Conservation (phyloP, 352 stramenopile species). For the Elongisporangium undulatum region DNA sequence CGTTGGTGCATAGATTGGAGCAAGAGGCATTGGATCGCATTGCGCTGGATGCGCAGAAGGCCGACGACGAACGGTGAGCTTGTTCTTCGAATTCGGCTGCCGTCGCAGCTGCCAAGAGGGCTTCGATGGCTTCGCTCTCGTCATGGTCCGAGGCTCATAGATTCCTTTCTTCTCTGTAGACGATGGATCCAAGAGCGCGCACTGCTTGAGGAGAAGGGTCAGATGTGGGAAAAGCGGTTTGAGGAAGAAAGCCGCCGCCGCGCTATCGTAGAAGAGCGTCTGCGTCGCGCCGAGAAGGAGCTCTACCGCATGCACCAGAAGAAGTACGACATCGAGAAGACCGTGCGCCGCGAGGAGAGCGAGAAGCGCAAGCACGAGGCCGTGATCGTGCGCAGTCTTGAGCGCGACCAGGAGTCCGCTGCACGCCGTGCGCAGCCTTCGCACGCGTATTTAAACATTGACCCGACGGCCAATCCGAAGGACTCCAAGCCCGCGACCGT, state of each 20-base stretch:
- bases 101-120: conserved; percentile 2
- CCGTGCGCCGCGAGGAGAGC: conserved; percentile 76
- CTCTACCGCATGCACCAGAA: conserved; percentile 89
- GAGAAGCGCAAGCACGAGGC: conserved; percentile 85
- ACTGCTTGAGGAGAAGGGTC: conserved; percentile 52
- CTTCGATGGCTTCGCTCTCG: not conserved
- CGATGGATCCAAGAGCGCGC: conserved; percentile 66
- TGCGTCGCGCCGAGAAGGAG: conserved; percentile 81
- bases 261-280: conserved; percentile 68
- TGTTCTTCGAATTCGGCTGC: conserved; percentile 1
- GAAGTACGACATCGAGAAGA: conserved; percentile 87
- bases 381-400: conserved; percentile 75
- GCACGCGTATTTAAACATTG: conserved; percentile 40
- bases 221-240: conserved; percentile 67
- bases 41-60: conserved; percentile 74
- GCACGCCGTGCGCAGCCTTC: conserved; percentile 24
- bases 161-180: conserved; percentile 18
- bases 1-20: conserved; percentile 30
- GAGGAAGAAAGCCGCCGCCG: conserved; percentile 72
- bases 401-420: conserved; percentile 60
- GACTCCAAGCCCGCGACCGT: conserved; percentile 73
- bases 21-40: conserved; percentile 84
- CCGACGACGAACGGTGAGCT: conserved; percentile 71
- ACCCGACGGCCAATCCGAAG: conserved; percentile 79
- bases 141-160: not conserved